Evolutionary conservation across 192 early-diverging fungal species (phyloP), one percentile per base, ranked within the genome.

Genomic region (Endogone sp.): DNA sequence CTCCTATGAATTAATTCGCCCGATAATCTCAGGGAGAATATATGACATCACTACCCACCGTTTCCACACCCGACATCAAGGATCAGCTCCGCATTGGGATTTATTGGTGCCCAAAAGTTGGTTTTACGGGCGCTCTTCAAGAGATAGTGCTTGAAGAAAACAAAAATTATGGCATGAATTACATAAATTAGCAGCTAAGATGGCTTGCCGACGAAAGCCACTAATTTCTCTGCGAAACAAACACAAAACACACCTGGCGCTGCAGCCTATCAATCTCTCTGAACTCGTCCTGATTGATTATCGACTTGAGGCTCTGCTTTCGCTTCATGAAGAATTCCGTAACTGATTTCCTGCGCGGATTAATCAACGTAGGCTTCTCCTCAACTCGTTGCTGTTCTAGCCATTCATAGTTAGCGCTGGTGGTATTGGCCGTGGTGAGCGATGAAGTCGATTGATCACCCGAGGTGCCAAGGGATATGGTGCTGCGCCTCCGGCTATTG

Each of bases 41-140:
- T 49, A 49, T 6, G 9, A 16, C 16, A 16, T 16, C 16, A 49
- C 16, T 49, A 49, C 37, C 6, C 16, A 49, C 76, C 76, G 56
- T 73, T 73, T 16, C 76, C 76, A 21, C 71, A 74, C 31, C 76
- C 76, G 4, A 73, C 44, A 67, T 78, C 76, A 1, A 78, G 6
- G 37, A 78, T 67, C 20, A 64, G 57, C 11, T 63, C 62, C 4
- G 62, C 21, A 20, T 32, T 25, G 2, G 26, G 62, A 20, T 70
- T 57, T 22, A 69, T 49, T 3, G 69, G n/a, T 20, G 64, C 69
- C 76, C 71, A 73, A 24, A 30, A 37, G 32, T 78, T 78, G n/a
- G 65, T 60, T 28, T 78, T 78, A 2, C 76, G 71, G 8, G 68
- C 66, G 22, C 68, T 68, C 56, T 78, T 78, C 3, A 74, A 44